Evolutionary conservation across 2,329 filamentous ascomycete species (phyloP).

Genomic region (Fusarium falciforme): DNA sequence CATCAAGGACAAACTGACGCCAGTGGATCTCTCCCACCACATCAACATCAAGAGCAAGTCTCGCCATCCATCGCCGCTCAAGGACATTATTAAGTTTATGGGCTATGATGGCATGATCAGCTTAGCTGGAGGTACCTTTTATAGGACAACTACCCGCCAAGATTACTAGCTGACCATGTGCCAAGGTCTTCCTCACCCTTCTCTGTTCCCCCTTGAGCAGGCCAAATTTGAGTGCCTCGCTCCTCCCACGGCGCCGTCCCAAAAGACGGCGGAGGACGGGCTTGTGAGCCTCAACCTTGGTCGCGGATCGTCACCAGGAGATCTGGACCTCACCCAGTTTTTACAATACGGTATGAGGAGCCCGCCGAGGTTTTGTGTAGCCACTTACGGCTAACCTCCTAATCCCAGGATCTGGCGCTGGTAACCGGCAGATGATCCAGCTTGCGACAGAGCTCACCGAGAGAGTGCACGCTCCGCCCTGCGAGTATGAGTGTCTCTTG

Average conservation of each 20-base stretch:
- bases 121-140: slow-evolving; percentile 44
- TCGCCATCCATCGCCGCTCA: slow-evolving; percentile 46
- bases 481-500: neutral
- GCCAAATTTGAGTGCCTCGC: neutral
- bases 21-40: slow-evolving; percentile 45
- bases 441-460: neutral
- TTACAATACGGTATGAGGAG: neutral
- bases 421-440: neutral
- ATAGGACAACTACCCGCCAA: neutral
- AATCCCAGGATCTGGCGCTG: neutral
- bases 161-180: neutral
- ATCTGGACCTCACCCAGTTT: neutral
- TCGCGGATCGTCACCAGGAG: neutral
- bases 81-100: slow-evolving; percentile 51
- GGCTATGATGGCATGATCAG: slow-evolving; percentile 49
- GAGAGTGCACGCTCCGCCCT: neutral
- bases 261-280: neutral
- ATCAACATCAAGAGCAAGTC: slow-evolving; percentile 45
- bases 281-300: neutral
- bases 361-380: rapidly evolving
- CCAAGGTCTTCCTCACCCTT: neutral
- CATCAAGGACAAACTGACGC: neutral
- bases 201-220: neutral
- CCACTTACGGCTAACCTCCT: neutral
- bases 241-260: neutral